Percentiles rank a stretch among this genome's conserved stretches.
These are phyloP conservation scores for Pleodorina starrii DNA, from an alignment of 139 green algal genomes.

Conservation along the genomic window DNA sequence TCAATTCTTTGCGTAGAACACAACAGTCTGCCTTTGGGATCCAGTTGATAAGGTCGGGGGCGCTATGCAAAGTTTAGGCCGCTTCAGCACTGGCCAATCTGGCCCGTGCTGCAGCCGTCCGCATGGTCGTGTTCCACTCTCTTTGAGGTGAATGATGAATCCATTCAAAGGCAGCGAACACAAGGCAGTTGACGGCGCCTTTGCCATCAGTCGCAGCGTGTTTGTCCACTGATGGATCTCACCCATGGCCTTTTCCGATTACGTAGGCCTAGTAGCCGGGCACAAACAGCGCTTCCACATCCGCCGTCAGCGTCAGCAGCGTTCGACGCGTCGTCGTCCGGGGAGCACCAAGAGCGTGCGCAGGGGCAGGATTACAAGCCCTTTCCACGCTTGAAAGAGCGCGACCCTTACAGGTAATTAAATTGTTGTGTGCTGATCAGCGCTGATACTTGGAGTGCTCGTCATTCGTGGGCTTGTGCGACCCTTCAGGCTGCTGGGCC, in stretches of 20 bases:
- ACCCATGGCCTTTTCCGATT: neutral
- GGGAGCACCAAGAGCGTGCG: neutral
- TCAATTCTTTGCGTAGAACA: too few species aligned
- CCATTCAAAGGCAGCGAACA: neutral
- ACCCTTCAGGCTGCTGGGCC: conserved; percentile 75
- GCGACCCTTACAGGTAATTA: conserved; percentile 82
- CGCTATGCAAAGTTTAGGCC: conserved; percentile 14
- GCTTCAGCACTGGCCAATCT: neutral
- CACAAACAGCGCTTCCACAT: conserved; percentile 10
- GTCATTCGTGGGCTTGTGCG: neutral
- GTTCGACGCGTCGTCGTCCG: conserved; percentile 28
- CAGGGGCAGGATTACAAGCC: conserved; percentile 58
- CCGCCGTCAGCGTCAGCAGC: conserved; percentile 19
- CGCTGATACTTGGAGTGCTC: neutral
- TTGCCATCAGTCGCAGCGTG: neutral
- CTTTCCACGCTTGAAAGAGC: conserved; percentile 80
- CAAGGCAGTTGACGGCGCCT: conserved; percentile 12
- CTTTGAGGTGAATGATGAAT: neutral
- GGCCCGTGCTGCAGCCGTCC: conserved; percentile 47
- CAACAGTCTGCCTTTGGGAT: too few species aligned
- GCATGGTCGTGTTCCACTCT: neutral
- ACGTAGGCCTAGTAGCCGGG: neutral
- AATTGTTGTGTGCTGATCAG: neutral
- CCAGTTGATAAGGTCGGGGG: neutral
- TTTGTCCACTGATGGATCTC: neutral